Conservation (phyloP, 352 stramenopile species). For the Pythium dissotocum region DNA sequence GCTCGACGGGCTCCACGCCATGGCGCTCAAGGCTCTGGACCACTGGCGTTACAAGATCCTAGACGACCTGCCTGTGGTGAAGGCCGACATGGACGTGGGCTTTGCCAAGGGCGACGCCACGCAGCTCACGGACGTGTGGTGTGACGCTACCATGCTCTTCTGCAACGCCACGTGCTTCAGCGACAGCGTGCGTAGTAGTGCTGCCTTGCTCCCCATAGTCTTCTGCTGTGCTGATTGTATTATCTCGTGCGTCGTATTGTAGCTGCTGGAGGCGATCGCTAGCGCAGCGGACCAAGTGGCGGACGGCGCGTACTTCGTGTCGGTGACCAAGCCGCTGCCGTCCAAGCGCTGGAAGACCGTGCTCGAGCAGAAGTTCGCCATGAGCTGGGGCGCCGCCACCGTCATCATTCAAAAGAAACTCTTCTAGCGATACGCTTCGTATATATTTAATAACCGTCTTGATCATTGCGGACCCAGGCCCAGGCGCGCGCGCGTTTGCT, state of each 20-base stretch:
- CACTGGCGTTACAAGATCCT: slow-evolving; percentile 69
- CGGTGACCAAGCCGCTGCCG: slow-evolving; percentile 55
- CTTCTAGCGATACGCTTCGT: slow-evolving; percentile 29
- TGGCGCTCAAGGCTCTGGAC: slow-evolving; percentile 63
- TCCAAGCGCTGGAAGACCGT: slow-evolving; percentile 63
- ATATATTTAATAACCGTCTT: neutral
- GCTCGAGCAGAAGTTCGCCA: slow-evolving; percentile 59
- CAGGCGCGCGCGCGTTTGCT: slow-evolving; percentile 26
- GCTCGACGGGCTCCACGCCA: slow-evolving; percentile 57
- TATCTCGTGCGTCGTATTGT: neutral
- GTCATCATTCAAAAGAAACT: slow-evolving; percentile 69
- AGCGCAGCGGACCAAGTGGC: slow-evolving; percentile 41
- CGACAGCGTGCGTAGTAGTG: slow-evolving; percentile 36
- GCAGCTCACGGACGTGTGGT: slow-evolving; percentile 48
- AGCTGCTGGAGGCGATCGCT: slow-evolving; percentile 41
- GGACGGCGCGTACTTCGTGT: slow-evolving; percentile 60
- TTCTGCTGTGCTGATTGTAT: neutral
- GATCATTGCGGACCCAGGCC: slow-evolving; percentile 21
- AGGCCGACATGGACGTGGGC: slow-evolving; percentile 54
- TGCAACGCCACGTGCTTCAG: slow-evolving; percentile 76
- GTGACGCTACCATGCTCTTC: slow-evolving; percentile 59
- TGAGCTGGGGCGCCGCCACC: slow-evolving; percentile 66
- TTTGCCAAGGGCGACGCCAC: slow-evolving; percentile 53
- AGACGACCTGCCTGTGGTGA: slow-evolving; percentile 47
- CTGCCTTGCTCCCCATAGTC: neutral